These are phyloP conservation scores for Leccinum olivaceopallidum DNA, from an alignment of 768 basidiomycete genomes.

Conservation along the genomic window DNA sequence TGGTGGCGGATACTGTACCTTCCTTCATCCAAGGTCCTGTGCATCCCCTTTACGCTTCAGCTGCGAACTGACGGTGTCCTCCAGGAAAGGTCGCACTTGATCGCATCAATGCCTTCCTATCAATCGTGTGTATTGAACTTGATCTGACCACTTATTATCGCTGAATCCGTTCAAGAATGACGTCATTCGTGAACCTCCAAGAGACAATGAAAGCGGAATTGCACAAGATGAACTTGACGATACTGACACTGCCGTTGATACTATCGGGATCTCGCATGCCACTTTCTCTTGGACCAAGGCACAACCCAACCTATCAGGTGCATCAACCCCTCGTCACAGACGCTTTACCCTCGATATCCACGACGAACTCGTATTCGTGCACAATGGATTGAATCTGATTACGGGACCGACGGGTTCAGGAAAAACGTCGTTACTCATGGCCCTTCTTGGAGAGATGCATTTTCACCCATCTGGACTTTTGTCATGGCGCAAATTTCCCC, in stretches of 20 bases:
- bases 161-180: conserved; percentile 6
- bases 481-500: conserved; percentile 70
- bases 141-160: neutral
- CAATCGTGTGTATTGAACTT: neutral
- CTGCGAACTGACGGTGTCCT: conserved; percentile 8
- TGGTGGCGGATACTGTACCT: conserved; percentile 1
- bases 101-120: conserved; percentile 11
- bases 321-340: conserved; percentile 23
- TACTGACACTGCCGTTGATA: neutral
- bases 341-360: conserved; percentile 50
- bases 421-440: conserved; percentile 68
- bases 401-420: conserved; percentile 61
- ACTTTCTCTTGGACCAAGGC: conserved; percentile 11
- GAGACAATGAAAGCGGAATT: neutral
- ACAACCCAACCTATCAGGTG: neutral
- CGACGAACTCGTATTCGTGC: conserved; percentile 55
- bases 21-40: conserved; percentile 6
- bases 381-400: conserved; percentile 53
- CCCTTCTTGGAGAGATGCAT: conserved; percentile 65
- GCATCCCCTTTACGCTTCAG: conserved; percentile 28
- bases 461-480: conserved; percentile 49
- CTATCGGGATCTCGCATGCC: conserved; percentile 8
- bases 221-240: neutral
- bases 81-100: conserved; percentile 16
- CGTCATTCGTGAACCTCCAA: neutral